Percentiles rank a stretch among this genome's conserved stretches.
phyloP scores from a whole-genome alignment of 805 yeast species.

The Saccharomyces kudriavzevii region DNA sequence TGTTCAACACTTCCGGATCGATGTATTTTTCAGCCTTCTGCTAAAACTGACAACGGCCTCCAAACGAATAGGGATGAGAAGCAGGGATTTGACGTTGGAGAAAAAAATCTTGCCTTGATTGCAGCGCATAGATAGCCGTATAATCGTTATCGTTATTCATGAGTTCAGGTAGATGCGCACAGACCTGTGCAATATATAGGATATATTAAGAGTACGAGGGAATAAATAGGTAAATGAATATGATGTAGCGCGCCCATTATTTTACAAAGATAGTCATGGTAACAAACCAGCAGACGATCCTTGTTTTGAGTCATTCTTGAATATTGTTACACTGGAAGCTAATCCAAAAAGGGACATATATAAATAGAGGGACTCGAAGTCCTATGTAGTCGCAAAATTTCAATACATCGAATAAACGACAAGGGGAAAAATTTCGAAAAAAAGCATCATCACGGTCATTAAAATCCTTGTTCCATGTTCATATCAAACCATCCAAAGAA shows the following conservation, averaged over 20 bases:
- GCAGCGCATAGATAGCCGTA: neutral
- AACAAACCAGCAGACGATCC: neutral
- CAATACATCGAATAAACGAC: neutral
- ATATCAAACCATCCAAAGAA: conserved; percentile 91
- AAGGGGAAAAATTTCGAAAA: neutral
- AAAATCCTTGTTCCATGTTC: conserved; percentile 60
- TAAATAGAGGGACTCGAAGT: neutral
- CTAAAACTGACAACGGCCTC: neutral
- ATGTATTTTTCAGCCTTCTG: neutral
- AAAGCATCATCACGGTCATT: conserved; percentile 3
- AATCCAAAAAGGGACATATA: neutral
- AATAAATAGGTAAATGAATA: neutral
- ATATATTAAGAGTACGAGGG: neutral
- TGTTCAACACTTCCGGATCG: neutral
- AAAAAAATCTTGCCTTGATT: neutral
- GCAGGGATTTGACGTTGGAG: neutral
- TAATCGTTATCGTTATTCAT: neutral
- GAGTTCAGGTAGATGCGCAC: neutral
- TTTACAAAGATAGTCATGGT: neutral
- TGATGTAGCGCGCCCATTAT: neutral
- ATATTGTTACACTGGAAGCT: neutral
- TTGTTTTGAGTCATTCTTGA: neutral
- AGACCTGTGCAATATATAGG: neutral
- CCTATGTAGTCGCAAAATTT: neutral
- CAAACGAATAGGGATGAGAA: neutral